Base-by-base conservation (phyloP, 2,329 filamentous ascomycete species). In the Claviceps arundinis region DNA sequence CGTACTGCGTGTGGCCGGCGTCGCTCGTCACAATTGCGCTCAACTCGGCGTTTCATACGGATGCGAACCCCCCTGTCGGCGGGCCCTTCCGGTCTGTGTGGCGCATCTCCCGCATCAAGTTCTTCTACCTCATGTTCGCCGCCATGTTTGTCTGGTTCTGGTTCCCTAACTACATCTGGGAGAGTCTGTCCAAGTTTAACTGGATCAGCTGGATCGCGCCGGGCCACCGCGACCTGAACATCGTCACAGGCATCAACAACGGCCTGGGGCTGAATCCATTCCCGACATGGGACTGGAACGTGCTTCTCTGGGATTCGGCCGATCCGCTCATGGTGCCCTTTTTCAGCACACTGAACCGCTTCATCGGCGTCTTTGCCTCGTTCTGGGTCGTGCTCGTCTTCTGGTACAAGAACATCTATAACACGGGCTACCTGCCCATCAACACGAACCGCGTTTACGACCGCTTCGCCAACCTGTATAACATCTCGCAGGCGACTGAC, bases 271-370 rank as follows among this genome's bases (percentile, higher is more conserved):
- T 74, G 49, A 73, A 74, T 56, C 70, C 70, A 1, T 66, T 69
- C 50, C 70, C 72, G 2, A 74, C 72, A 2, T 73, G 70, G 54
- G 73, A 75, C 57, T 75, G 73, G 73, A 74, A 74, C 56, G 61
- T 72, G 45, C 56, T 73, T 19, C 66, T 71, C 3, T 69, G 67
- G 67, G 67, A 69, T 49, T 69, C 67, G 41, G 60, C 67, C 57
- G 70, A 73, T 52, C 71, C 71, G 1, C 65, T 73, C 50, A 73
- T 74, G 68, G 68, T 73, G 7, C 75, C 75, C 3, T 76, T 75
- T 60, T 76, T 80, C 65, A 77, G 76, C 30, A 82, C 81, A 44
- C 70, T 80, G 51, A 85, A 85, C 63, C 78, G 76, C 22, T 70
- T 82, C 55, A 65, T 81, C 45, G 81, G 81, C 34, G 72, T 77